These are phyloP conservation scores for Bauhinia variegata DNA, from an alignment of 306 rosid genomes.

Conservation along the genomic window DNA sequence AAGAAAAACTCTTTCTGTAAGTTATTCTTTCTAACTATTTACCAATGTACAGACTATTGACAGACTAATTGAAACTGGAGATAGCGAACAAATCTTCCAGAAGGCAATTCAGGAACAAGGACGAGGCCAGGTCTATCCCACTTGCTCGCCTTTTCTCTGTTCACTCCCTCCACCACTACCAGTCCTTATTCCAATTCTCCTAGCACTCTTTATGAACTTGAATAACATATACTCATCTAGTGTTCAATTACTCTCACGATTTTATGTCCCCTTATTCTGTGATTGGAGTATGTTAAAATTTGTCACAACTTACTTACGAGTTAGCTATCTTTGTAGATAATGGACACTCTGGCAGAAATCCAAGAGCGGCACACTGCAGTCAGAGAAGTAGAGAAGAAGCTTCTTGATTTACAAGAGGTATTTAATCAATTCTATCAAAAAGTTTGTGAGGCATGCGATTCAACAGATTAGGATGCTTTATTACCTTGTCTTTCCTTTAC, in stretches of 20 bases:
- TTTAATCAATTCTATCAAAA: slow-evolving; percentile 26
- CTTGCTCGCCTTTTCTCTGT: slow-evolving; percentile 9
- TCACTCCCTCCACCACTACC: not conserved
- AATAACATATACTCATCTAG: slow-evolving; percentile 16
- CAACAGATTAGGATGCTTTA: slow-evolving; percentile 4
- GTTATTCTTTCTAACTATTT: slow-evolving; percentile 49
- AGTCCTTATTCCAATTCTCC: not conserved
- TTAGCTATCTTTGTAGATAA: slow-evolving; percentile 58
- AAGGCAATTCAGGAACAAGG: slow-evolving; percentile 98
- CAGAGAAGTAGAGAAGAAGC: slow-evolving; percentile 86
- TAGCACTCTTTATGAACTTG: not conserved
- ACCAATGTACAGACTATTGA: slow-evolving; percentile 80
- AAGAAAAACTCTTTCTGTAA: slow-evolving; percentile 1
- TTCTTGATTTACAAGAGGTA: slow-evolving; percentile 92
- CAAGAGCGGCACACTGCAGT: slow-evolving; percentile 95
- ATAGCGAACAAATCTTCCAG: slow-evolving; percentile 88
- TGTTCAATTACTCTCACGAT: not conserved
- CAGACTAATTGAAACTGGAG: slow-evolving; percentile 94
- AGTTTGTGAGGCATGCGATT: slow-evolving; percentile 3
- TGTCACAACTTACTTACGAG: slow-evolving; percentile 17
- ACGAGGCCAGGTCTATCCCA: slow-evolving; percentile 79
- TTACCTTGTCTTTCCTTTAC: too few relatives aligned
- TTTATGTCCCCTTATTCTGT: not conserved
- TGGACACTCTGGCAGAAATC: slow-evolving; percentile 92
- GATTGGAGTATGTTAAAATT: too few relatives aligned